Evolutionary conservation across 331 rosid genomes (phyloP), one percentile per base, ranked within the genome.

Genomic region (Dryas integrifolia): DNA sequence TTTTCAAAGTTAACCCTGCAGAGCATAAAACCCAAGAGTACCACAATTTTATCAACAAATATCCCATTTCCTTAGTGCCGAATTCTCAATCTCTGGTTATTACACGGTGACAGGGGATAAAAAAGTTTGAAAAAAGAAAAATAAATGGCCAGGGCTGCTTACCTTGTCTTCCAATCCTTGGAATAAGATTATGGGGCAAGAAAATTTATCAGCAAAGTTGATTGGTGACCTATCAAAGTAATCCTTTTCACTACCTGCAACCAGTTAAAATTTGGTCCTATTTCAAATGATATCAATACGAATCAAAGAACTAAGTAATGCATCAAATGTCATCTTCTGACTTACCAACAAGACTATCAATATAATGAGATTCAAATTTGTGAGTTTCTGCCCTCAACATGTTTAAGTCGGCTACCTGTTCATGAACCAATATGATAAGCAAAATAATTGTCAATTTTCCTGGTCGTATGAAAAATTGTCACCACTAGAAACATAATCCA

Each of bases 101-200:
- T 45, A 15, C 53, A 46, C 7, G 3, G 47, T 26, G 41, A 45
- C 60, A 26, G 9, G 26, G 26, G 4, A n/a, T 12, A 39, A 43
- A 41, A 3, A 14, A 30, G 10, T 15, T 24, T 45, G 3, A 51
- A 43, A 56, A 4, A 26, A 16, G 12, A 78, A 60, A 80, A 45
- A 18, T n/a, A 52, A 72, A 58, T 16, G 45, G 66, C 9, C 55
- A 67, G 50, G 44, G 39, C 71, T 75, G 65, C 67, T 58, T 72
- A 91, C 98, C 90, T 91, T 94, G 85, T 94, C 98, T 15, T 94
- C 96, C 84, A 89, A 74, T 72, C 98, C 98, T 81, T 94, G 98
- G 74, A 94, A 94, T 60, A 94, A 77, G 43, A 94, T 94, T 73
- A 88, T 82, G 21, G 97, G 96, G 80, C 96, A 91, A 65, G 97